Evolutionary conservation across 305 asterid genomes (phyloP), one percentile per base, ranked within the genome.

Genomic region (Fraxinus ornus): DNA sequence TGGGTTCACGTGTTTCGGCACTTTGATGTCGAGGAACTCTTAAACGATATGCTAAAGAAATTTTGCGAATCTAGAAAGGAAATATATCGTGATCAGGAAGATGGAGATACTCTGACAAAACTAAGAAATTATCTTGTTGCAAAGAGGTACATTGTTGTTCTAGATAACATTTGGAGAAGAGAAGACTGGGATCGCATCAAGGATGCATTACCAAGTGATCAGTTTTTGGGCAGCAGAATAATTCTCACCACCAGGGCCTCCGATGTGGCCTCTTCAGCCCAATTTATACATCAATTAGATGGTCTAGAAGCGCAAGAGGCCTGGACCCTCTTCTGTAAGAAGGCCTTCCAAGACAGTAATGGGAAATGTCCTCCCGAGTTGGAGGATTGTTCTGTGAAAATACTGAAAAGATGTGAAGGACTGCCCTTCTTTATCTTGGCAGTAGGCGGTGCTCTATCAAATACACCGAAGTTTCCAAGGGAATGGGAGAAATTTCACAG

Each of bases 241-340:
- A 72, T 87, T 44, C 76, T 85, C 77, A 85, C 87, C 3, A 87
- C 87, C 15, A 57, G 79, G 78, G 57, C 33, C 9, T 77, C 83
- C 0, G n/a, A 76, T 57, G 26, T 83, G 26, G 85, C 88, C 35
- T 7, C 47, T 1, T 74, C 84, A 19, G 9, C 5, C 4, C 4
- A 76, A 5, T 62, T 7, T 22, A 7, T 33, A 19, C 75, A 80
- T 71, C 3, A 3, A 8, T 81, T 87, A 24, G 47, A 28, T 2
- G 74, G 84, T 21, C 78, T 87, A 49, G 82, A 81, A 19, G 75
- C 79, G 83, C 62, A 1, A n/a, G 68, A 85, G 2, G 85, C 75
- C 5, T 80, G 82, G 88, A 76, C 3, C 4, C 87, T 89, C 57
- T 89, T 89, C 80, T 87, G 91, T 86, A 85, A 81, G 66, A 80